Base-by-base conservation (phyloP, 1,284 basidiomycete species). In the Porodaedalea pini region DNA sequence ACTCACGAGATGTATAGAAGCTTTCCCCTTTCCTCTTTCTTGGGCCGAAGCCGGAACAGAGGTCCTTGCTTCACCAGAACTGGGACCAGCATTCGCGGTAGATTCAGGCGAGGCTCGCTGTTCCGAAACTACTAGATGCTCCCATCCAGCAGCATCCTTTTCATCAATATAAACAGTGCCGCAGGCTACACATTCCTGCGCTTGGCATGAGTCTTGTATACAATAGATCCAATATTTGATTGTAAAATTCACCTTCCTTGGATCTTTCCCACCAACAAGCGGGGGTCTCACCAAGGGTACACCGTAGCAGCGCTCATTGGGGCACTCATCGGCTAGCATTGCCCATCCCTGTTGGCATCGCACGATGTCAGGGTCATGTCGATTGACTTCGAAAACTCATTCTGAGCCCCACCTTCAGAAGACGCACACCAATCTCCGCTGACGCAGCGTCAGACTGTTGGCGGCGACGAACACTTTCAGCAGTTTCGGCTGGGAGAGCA, bases 251-350 rank as follows among this genome's bases (percentile, higher is more conserved):
- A 83, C 88, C 77, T 86, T 90, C 61, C 78, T 75, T 23, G 81
- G 80, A 71, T 86, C 80, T 62, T 80, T 81, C 54, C 78, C 79
- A 6, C 80, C 81, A 37, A 74, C 64, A 67, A 80, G 86, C n/a
- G 86, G 86, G 43, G 85, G 86, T 51, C 86, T 75, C 54, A 89
- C 85, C 29, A 91, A 78, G 29, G 88, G 89, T 10, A 90, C 73
- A 13, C 87, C 88, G 68, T 82, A 86, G 64, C 89, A 91, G 36
- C 73, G 71, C 25, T 66, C 64, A 63, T 81, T 85, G 0, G 82
- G 81, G 66, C 91, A 93, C 71, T 91, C 89, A 50, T 92, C 89
- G 40, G 79, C 88, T 19, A 93, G 75, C 86, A 93, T 88, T 0
- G 90, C 82, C 88, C 88, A 92, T 41, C 90, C 90, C 48, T 43